Evolutionary conservation across 805 yeast genomes (phyloP), one percentile per base, ranked within the genome.

Genomic region (Scheffersomyces amazonensis): DNA sequence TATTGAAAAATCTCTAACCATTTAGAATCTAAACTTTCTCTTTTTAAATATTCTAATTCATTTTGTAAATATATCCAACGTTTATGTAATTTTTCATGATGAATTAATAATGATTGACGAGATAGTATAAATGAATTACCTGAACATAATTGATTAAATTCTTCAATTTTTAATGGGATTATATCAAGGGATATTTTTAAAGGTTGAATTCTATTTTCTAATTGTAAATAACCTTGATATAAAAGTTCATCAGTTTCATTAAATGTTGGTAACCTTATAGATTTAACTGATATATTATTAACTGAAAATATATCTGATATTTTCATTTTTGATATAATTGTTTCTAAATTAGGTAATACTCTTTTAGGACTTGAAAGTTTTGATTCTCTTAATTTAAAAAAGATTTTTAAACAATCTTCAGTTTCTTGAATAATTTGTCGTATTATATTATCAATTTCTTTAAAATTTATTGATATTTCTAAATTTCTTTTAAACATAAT

Each of bases 1-100:
- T 65, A 72, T 19, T 60, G 59, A 43, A 81, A 79, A 2, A 80
- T 62, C 17, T 70, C 70, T 44, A 65, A 59, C 87, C 87, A 82
- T 50, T 78, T 69, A 20, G 61, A 53, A 41, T 78, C 81, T 3
- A 82, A 65, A 20, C 74, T 46, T 30, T 75, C 77, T 3, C 40
- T 43, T 47, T 73, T 73, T 42, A 81, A 58, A 5, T 53, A 58
- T 2, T 53, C 52, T 11, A 78, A 44, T 35, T 74, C 76, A 9
- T 49, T 48, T 8, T 63, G 60, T 34, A 81, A 54, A 38, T 62
- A 57, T 15, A 64, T 54, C 59, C 75, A 71, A 41, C 69, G 66
- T 10, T 58, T 58, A 7, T 66, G 46, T 13, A 80, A 49, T 2
- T 47, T 40, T 21, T 66, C 62, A 43, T 73, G 77, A 36, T 62